Conservation (phyloP, 73 alveolate genomes). For the Uronychia binucleata region DNA sequence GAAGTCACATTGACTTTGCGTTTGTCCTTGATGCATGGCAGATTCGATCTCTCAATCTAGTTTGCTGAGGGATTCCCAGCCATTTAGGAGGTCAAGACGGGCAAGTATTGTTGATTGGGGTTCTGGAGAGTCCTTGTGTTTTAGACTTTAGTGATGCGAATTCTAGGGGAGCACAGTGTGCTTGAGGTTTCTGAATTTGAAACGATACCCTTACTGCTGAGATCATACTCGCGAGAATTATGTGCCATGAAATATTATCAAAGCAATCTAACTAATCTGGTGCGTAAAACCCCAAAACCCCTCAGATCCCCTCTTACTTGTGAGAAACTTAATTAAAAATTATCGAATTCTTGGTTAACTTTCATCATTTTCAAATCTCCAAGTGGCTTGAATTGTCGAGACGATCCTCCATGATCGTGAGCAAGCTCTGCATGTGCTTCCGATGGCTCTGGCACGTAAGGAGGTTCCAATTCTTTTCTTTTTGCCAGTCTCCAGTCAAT, state of each 20-base stretch:
- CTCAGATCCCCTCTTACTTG: too few relatives aligned
- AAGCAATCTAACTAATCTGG: too few relatives aligned
- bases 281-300: too few relatives aligned
- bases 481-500: neutral
- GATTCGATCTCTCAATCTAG: neutral
- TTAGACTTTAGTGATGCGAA: neutral
- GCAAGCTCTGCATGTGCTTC: too few relatives aligned
- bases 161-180: neutral
- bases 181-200: neutral
- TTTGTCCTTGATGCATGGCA: neutral
- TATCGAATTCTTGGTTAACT: too few relatives aligned
- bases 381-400: too few relatives aligned
- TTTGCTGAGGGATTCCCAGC: neutral
- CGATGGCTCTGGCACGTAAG: conserved; percentile 1
- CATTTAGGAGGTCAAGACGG: neutral
- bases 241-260: neutral
- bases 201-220: neutral
- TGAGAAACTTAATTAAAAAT: too few relatives aligned
- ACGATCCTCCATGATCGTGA: too few relatives aligned
- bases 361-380: too few relatives aligned
- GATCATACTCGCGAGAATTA: neutral
- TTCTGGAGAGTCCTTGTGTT: neutral
- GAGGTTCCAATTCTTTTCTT: neutral
- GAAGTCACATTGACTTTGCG: too few relatives aligned
- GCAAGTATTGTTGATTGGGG: neutral